Evolutionary conservation across 768 basidiomycete genomes (phyloP).

Genomic region (Hortiboletus campestris): DNA sequence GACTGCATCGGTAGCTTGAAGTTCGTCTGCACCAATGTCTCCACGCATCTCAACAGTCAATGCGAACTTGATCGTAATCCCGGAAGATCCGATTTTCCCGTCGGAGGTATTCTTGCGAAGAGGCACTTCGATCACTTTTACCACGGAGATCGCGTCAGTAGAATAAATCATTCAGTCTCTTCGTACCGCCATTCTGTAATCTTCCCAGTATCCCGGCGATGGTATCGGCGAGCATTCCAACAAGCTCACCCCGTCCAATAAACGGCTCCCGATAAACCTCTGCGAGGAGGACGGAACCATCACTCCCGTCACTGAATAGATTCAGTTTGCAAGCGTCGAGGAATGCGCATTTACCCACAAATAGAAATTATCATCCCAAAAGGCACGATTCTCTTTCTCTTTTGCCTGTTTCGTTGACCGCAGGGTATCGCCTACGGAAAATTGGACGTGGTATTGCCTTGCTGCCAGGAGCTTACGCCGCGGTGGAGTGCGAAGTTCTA

Average conservation of each 20-base stretch:
- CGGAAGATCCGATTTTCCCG: background rate
- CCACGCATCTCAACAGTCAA: background rate
- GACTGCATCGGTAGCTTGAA: constrained; percentile 15
- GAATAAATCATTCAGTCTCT: background rate
- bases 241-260: constrained; percentile 6
- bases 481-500: constrained; percentile 10
- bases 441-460: constrained; percentile 12
- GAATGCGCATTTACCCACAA: constrained; percentile 10
- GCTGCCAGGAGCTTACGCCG: constrained; percentile 1
- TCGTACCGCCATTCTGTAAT: constrained; percentile 15
- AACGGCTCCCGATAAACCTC: constrained; percentile 11
- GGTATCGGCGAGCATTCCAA: constrained; percentile 11
- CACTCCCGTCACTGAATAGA: constrained; percentile 12
- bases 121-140: constrained; percentile 14
- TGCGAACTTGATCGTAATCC: constrained; percentile 14
- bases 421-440: constrained; percentile 5
- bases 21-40: constrained; percentile 1
- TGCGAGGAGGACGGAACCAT: constrained; percentile 9
- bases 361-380: constrained; percentile 15
- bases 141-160: background rate
- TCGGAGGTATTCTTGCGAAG: constrained; percentile 1
- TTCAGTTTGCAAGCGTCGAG: background rate
- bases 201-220: constrained; percentile 9
- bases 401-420: constrained; percentile 14
- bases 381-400: constrained; percentile 5